Percentiles rank a stretch among this genome's conserved stretches.
Evolutionary conservation across 129 eudicot species (phyloP).

Genomic region (Silybum marianum): DNA sequence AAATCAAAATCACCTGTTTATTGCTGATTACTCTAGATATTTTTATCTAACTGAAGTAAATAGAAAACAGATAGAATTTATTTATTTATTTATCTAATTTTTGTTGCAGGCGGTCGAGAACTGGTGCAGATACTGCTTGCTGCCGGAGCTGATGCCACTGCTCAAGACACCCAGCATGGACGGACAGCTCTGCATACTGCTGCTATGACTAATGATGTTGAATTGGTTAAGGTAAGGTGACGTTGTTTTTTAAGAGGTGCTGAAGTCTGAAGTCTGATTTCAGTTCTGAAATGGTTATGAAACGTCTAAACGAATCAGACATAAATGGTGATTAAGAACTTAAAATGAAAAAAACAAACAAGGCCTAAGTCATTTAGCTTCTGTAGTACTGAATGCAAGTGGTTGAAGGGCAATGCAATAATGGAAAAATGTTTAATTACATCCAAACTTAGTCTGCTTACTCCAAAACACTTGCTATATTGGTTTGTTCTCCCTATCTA

Average conservation of each 20-base stretch:
- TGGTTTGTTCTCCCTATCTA: neutral
- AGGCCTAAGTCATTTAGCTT: neutral
- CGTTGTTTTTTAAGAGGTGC: no score
- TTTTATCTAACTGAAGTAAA: neutral
- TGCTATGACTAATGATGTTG: conserved; percentile 89
- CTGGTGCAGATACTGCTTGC: conserved; percentile 74
- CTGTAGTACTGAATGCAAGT: neutral
- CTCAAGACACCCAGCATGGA: conserved; percentile 81
- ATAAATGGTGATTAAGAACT: no score
- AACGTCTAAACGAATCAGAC: no score
- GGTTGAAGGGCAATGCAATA: neutral
- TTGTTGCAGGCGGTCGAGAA: conserved; percentile 86
- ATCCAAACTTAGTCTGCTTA: neutral
- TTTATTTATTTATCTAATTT: conserved; percentile 4
- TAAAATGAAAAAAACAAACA: no score
- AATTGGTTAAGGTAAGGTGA: conserved; percentile 69
- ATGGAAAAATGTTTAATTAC: neutral
- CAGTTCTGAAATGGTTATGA: no score
- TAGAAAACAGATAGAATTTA: neutral
- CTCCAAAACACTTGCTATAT: neutral
- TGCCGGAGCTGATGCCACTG: conserved; percentile 92
- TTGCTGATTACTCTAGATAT: neutral
- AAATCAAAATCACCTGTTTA: neutral
- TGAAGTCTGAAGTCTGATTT: no score
- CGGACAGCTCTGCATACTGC: conserved; percentile 95